Conservation (phyloP, 768 basidiomycete species). For the Kwoniella botswanensis region DNA sequence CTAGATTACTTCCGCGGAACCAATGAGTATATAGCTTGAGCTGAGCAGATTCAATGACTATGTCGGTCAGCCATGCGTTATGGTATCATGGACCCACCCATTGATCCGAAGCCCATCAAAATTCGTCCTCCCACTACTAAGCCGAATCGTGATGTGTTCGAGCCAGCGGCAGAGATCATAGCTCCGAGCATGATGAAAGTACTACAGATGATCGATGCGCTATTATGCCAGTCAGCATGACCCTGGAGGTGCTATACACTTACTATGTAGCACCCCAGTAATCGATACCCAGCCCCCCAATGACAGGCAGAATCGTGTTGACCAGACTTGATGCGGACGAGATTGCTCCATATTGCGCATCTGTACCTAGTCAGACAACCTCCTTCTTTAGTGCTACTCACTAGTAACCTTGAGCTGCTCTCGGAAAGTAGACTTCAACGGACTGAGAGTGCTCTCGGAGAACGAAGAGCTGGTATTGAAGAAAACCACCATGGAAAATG, state of each 20-base stretch:
- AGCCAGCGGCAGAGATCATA: conserved; percentile 34
- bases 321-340: conserved; percentile 47
- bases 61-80: not conserved
- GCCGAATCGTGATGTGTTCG: conserved; percentile 33
- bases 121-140: conserved; percentile 45
- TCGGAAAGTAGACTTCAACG: conserved; percentile 38
- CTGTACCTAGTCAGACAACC: conserved; percentile 12
- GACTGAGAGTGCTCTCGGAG: conserved; percentile 32
- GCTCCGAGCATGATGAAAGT: conserved; percentile 50
- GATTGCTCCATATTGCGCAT: conserved; percentile 51
- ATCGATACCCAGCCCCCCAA: conserved; percentile 53
- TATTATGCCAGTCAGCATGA: conserved; percentile 1
- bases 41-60: conserved; percentile 49
- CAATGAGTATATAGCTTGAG: conserved; percentile 53
- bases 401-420: conserved; percentile 41
- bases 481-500: conserved; percentile 47
- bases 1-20: conserved; percentile 41
- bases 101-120: conserved; percentile 52
- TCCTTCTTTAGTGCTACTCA: conserved; percentile 10
- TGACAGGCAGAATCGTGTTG: conserved; percentile 54
- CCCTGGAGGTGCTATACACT: conserved; percentile 4
- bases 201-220: conserved; percentile 46
- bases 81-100: conserved; percentile 16
- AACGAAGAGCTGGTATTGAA: conserved; percentile 38
- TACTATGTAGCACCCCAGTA: conserved; percentile 51